Conservation (phyloP, 1,139 yeast genomes). For the Groenewaldozyma sp. region DNA sequence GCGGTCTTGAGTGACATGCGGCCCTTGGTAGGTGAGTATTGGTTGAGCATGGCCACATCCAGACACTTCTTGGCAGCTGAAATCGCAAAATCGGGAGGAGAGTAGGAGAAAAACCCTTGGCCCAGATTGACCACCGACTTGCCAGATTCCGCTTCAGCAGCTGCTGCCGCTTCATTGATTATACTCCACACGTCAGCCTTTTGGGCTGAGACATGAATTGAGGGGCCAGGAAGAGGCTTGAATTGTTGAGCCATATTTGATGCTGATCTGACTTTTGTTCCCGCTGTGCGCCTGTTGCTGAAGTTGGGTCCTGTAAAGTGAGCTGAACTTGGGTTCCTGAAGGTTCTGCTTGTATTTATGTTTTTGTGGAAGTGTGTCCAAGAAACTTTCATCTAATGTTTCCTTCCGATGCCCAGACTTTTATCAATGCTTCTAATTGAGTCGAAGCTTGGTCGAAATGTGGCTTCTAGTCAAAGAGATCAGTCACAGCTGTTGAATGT, state of each 20-base stretch:
- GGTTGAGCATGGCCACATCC: slow-evolving; percentile 65
- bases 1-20: slow-evolving; percentile 66
- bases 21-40: slow-evolving; percentile 88
- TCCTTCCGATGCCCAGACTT: too few relatives aligned
- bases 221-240: slow-evolving; percentile 19
- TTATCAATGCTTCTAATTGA: too few relatives aligned
- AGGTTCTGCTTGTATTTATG: too few relatives aligned
- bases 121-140: slow-evolving; percentile 79
- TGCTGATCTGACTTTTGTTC: neutral
- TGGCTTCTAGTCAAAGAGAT: too few relatives aligned
- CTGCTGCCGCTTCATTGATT: slow-evolving; percentile 90
- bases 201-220: slow-evolving; percentile 17
- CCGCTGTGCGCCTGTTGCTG: too few relatives aligned
- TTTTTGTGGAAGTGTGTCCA: too few relatives aligned
- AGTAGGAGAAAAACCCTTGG: slow-evolving; percentile 92
- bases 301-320: too few relatives aligned
- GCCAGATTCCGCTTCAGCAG: slow-evolving; percentile 55
- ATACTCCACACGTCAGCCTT: slow-evolving; percentile 85
- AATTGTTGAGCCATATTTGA: slow-evolving; percentile 2
- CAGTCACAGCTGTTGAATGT: too few relatives aligned
- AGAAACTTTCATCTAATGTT: too few relatives aligned
- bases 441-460: too few relatives aligned
- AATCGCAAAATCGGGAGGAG: slow-evolving; percentile 86
- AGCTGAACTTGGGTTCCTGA: too few relatives aligned
- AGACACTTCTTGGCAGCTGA: slow-evolving; percentile 75